Percentiles rank a stretch among this genome's conserved stretches.
These are phyloP conservation scores for Geranium brycei DNA, from an alignment of 345 rosid species.

Conservation along the genomic window DNA sequence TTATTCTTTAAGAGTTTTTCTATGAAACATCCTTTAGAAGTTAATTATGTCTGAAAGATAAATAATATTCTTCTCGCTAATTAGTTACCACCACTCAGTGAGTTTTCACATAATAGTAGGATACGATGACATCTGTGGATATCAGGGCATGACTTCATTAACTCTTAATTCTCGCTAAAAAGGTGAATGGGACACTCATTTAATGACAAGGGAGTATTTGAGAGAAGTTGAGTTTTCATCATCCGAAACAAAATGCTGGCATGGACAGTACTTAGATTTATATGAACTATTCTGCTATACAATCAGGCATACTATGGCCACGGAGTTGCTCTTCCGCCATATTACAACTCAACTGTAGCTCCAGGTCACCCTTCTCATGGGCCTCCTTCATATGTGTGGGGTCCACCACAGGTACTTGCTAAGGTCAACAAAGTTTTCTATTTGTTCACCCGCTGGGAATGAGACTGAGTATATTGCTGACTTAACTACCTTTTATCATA, in stretches of 20 bases:
- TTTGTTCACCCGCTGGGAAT: neutral
- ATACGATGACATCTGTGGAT: no score
- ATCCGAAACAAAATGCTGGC: neutral
- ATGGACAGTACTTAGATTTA: slow-evolving; percentile 7
- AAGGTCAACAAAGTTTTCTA: neutral
- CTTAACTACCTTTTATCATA: slow-evolving; percentile 2
- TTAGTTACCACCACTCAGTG: no score
- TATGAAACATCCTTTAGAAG: no score
- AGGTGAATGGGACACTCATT: no score
- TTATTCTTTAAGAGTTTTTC: no score
- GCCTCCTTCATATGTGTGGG: slow-evolving; percentile 67
- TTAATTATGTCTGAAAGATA: no score
- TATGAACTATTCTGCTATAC: slow-evolving; percentile 8
- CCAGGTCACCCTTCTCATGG: slow-evolving; percentile 63
- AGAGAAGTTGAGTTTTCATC: neutral
- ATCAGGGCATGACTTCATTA: no score
- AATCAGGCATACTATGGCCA: slow-evolving; percentile 83
- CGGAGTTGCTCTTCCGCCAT: slow-evolving; percentile 59
- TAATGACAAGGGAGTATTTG: no score
- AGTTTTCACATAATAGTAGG: no score
- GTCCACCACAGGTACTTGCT: slow-evolving; percentile 57
- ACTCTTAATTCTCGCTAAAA: no score
- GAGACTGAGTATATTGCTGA: neutral
- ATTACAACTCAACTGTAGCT: slow-evolving; percentile 62
- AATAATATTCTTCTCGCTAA: no score